Conservation (phyloP, 352 stramenopile genomes). For the Pythium folliculosum region DNA sequence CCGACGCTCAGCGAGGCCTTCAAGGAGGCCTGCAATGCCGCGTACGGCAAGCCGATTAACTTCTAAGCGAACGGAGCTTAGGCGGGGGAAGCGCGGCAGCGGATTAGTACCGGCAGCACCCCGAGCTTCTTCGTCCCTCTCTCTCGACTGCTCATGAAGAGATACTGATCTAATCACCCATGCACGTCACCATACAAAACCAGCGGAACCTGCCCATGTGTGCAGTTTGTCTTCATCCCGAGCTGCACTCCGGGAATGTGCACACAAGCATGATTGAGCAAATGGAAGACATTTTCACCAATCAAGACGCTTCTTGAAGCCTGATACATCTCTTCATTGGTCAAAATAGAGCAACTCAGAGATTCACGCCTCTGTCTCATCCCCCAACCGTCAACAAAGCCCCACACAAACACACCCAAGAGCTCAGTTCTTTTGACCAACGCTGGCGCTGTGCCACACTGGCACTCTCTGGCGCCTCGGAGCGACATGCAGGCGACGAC, state of each 20-base stretch:
- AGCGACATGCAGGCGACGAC: background rate
- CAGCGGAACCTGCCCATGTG: background rate
- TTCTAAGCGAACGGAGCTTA: conserved; percentile 84
- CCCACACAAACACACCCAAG: background rate
- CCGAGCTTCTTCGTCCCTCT: background rate
- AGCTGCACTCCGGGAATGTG: too few relatives aligned
- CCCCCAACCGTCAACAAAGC: conserved; percentile 7
- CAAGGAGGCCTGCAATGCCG: conserved; percentile 98
- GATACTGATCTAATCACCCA: conserved; percentile 3
- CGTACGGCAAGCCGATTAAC: conserved; percentile 99
- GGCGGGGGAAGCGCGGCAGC: background rate
- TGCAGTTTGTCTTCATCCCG: background rate
- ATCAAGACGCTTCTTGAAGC: too few relatives aligned
- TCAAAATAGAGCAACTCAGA: conserved; percentile 2
- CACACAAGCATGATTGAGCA: too few relatives aligned
- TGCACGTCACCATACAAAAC: background rate
- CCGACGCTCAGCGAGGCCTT: conserved; percentile 98
- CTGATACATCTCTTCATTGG: background rate
- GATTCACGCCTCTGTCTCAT: conserved; percentile 6
- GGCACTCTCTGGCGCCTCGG: background rate
- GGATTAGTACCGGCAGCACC: too few relatives aligned
- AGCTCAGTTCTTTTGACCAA: background rate
- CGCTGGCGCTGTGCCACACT: background rate
- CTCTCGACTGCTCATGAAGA: background rate
- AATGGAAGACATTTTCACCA: too few relatives aligned